Evolutionary conservation across 345 rosid genomes (phyloP).

Genomic region (Populus alba): DNA sequence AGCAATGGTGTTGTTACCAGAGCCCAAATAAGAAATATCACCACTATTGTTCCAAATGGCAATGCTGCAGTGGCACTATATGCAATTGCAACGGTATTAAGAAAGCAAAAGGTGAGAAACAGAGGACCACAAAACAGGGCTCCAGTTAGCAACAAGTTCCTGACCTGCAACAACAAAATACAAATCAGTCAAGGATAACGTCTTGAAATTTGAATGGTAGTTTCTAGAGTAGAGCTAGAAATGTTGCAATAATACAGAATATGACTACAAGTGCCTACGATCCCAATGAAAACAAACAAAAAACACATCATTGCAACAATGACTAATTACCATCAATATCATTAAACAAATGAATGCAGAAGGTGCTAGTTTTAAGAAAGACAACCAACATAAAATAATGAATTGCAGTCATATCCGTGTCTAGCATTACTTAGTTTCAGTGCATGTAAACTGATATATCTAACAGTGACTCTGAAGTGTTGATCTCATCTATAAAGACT

Average conservation of each 20-base stretch:
- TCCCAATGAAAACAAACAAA: neutral
- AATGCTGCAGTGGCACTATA: constrained; percentile 35
- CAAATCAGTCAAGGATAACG: neutral
- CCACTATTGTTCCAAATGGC: constrained; percentile 32
- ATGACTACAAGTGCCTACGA: neutral
- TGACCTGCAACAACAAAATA: constrained; percentile 21
- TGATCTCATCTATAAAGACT: neutral
- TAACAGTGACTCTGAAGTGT: neutral
- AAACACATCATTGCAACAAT: neutral
- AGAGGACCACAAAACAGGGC: constrained; percentile 30
- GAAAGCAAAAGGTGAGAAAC: constrained; percentile 30
- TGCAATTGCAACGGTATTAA: constrained; percentile 31
- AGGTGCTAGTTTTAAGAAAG: neutral
- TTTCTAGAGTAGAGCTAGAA: neutral
- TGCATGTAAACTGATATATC: neutral
- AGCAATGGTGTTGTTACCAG: constrained; percentile 30
- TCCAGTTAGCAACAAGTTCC: constrained; percentile 28
- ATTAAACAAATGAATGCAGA: neutral
- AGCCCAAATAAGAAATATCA: constrained; percentile 31
- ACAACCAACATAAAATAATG: neutral
- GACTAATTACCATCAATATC: neutral
- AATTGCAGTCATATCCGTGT: neutral
- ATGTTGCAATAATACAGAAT: neutral
- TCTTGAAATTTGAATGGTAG: neutral
- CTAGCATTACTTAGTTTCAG: neutral